phyloP scores from a whole-genome alignment of 768 basidiomycete species.

The Imleria badia region DNA sequence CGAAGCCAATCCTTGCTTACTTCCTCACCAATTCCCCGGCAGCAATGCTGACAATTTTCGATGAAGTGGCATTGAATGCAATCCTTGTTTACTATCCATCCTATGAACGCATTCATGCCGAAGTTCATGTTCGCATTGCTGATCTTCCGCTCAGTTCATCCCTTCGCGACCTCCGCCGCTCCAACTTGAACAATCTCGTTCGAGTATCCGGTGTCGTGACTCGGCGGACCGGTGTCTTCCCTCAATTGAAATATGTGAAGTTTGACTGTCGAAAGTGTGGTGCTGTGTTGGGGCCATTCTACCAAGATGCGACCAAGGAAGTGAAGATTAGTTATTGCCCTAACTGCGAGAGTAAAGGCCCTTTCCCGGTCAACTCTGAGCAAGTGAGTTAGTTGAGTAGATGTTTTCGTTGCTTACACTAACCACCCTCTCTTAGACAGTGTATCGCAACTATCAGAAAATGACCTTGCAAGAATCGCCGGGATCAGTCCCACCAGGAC shows the following conservation, averaged over 20 bases:
- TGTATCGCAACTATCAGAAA: conserved; percentile 98
- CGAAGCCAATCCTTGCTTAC: conserved; percentile 95
- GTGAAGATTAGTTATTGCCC: conserved; percentile 93
- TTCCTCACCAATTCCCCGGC: conserved; percentile 95
- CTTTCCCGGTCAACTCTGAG: conserved; percentile 95
- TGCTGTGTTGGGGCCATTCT: conserved; percentile 93
- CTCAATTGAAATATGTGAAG: conserved; percentile 99
- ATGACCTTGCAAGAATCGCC: conserved; percentile 99
- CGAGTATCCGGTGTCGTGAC: conserved; percentile 97
- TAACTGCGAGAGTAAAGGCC: conserved; percentile 92
- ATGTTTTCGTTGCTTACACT: neutral
- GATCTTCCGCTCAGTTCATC: conserved; percentile 90
- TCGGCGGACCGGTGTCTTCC: conserved; percentile 92
- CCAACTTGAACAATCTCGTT: conserved; percentile 92
- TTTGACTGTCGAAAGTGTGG: conserved; percentile 97
- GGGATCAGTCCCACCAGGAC: conserved; percentile 96
- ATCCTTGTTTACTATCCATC: conserved; percentile 95
- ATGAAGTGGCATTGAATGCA: conserved; percentile 90
- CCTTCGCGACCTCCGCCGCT: conserved; percentile 89
- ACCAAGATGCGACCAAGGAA: conserved; percentile 94
- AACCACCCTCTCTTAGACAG: conserved; percentile 57
- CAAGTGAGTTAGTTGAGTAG: conserved; percentile 56
- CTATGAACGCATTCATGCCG: conserved; percentile 96
- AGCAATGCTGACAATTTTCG: conserved; percentile 91
- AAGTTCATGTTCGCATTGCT: conserved; percentile 95